A percentile compares a stretch with the other conserved stretches of the same genome.
These are phyloP conservation scores for Dioscorea zingiberensis DNA, from an alignment of 106 monocot species.

Conservation along the genomic window DNA sequence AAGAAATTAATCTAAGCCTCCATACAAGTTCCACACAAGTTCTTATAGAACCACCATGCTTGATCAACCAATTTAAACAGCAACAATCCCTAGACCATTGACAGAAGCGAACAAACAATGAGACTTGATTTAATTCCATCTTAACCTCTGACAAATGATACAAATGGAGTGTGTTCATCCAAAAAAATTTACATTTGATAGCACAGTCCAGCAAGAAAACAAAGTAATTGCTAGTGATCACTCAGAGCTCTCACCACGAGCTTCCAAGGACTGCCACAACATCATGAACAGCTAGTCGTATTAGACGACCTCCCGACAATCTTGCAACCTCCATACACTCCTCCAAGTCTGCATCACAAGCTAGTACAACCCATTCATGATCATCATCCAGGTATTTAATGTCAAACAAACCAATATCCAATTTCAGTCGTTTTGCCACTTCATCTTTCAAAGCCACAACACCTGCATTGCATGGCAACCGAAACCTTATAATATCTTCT, in stretches of 20 bases:
- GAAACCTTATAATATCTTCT: slow-evolving; percentile 65
- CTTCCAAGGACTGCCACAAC: slow-evolving; percentile 31
- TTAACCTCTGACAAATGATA: no score
- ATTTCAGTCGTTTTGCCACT: slow-evolving; percentile 44
- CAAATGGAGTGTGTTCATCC: no score
- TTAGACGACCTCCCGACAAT: slow-evolving; percentile 27
- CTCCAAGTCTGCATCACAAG: slow-evolving; percentile 59
- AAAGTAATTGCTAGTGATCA: not conserved
- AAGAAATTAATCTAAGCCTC: no score
- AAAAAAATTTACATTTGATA: no score
- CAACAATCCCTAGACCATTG: no score
- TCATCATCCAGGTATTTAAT: slow-evolving; percentile 66
- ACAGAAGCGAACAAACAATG: no score
- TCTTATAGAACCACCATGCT: no score
- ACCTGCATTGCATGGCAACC: slow-evolving; percentile 21
- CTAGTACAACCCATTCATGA: slow-evolving; percentile 60
- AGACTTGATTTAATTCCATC: no score
- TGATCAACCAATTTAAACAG: no score
- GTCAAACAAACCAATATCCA: slow-evolving; percentile 46
- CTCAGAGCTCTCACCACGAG: slow-evolving; percentile 44
- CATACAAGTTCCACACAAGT: no score
- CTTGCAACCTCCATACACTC: slow-evolving; percentile 54
- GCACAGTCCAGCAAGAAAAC: no score
- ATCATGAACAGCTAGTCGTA: slow-evolving; percentile 57
- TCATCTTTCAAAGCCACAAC: slow-evolving; percentile 31